phyloP scores from a whole-genome alignment of 805 yeast genomes.

The Suhomyces prunicola region DNA sequence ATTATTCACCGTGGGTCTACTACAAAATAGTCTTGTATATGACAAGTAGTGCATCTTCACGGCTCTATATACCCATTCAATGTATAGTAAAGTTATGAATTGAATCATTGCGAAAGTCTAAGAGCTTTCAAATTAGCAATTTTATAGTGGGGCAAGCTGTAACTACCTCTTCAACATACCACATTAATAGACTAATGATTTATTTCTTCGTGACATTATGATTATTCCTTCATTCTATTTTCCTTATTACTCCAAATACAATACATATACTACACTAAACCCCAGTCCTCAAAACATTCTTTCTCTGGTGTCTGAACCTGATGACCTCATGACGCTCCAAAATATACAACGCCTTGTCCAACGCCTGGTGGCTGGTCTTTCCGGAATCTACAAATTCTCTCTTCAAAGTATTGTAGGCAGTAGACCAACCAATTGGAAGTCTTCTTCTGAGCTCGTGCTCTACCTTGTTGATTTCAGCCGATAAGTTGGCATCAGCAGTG shows the following conservation, averaged over 20 bases:
- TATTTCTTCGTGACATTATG: too few species aligned
- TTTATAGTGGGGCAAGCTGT: too few species aligned
- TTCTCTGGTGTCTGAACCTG: conserved; percentile 83
- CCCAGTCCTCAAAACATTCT: conserved; percentile 73
- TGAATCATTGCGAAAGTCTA: not conserved
- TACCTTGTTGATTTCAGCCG: conserved; percentile 70
- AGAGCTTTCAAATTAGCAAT: too few species aligned
- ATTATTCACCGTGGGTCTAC: not conserved
- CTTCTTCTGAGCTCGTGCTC: conserved; percentile 86
- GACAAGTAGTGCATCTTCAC: not conserved
- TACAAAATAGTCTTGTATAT: too few species aligned
- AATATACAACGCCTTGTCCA: conserved; percentile 78
- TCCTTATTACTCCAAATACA: not conserved
- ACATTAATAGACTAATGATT: too few species aligned
- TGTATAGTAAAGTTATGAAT: not conserved
- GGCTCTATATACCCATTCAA: not conserved
- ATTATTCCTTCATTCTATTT: not conserved
- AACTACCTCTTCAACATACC: not conserved
- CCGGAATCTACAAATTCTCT: conserved; percentile 75
- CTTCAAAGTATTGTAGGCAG: conserved; percentile 78
- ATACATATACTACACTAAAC: conserved; percentile 33
- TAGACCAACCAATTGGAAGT: conserved; percentile 94
- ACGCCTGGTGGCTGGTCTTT: conserved; percentile 61
- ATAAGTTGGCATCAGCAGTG: conserved; percentile 51
- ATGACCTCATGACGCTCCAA: conserved; percentile 86